Conservation (phyloP, 192 early-diverging fungal genomes). For the Backusella psychrophila region DNA sequence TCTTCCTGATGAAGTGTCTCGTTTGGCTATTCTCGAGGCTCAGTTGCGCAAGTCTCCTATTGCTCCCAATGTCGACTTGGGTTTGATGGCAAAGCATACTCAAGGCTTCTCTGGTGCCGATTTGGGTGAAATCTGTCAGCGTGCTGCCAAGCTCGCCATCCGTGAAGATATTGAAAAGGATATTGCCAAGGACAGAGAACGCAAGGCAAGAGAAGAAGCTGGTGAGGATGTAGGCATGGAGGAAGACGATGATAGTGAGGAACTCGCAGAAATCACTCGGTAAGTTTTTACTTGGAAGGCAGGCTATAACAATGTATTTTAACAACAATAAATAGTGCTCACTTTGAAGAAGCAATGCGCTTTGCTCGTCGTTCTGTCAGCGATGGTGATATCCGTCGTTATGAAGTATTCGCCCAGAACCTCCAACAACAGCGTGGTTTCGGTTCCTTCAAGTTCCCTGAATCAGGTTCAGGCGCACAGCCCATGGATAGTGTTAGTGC, state of each 20-base stretch:
- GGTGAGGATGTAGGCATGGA: constrained; percentile 79
- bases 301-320: not conserved
- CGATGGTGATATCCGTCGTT: constrained; percentile 95
- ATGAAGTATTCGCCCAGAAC: constrained; percentile 99
- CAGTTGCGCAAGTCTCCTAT: constrained; percentile 95
- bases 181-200: constrained; percentile 67
- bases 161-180: constrained; percentile 94
- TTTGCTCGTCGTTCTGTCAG: constrained; percentile 93
- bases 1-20: constrained; percentile 77
- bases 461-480: constrained; percentile 29
- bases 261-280: constrained; percentile 87
- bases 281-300: not conserved
- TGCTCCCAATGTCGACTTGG: constrained; percentile 73
- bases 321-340: constrained; percentile 41
- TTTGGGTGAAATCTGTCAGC: constrained; percentile 98
- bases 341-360: constrained; percentile 99
- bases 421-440: constrained; percentile 93
- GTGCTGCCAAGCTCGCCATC: constrained; percentile 97
- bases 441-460: constrained; percentile 97
- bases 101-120: constrained; percentile 98
- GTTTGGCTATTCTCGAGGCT: constrained; percentile 78
- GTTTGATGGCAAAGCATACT: constrained; percentile 83
- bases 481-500: constrained; percentile 22
- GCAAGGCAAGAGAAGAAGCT: constrained; percentile 62
- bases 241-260: constrained; percentile 66